Base-by-base conservation (phyloP, 768 basidiomycete genomes). In the Boletus tylopilopsis region DNA sequence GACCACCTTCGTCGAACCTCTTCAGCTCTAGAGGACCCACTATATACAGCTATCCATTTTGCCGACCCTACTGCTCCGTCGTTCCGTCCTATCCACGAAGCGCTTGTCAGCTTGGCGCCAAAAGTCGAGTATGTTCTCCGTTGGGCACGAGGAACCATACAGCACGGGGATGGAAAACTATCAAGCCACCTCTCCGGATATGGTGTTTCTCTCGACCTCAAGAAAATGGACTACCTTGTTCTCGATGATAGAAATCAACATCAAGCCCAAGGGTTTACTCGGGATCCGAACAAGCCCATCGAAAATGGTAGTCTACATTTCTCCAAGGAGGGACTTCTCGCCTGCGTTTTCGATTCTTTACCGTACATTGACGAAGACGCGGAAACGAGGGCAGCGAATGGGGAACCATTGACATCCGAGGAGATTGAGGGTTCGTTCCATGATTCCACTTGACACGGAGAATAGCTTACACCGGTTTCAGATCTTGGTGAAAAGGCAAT, bases 151-250 rank as follows among this genome's bases (percentile, higher is more conserved):
- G 51, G 62, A 9, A 44, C 55, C 0, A 15, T 19, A 19, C 39
- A 55, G n/a, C 80, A 82, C 48, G 71, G 79, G 4, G 53, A 61
- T 0, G 60, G 58, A 18, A 42, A 58, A 0, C 59, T 59, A 1
- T 56, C 66, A 5, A 78, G 69, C 50, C 75, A 78, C 60, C 71
- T 99, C 8, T 83, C 87, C 4, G 95, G 95, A 5, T 99, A 92
- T 58, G 96, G 96, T 4, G 94, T 94, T 7, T 77, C 87, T 19
- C 72, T 99, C 45, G 92, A 95, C 57, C 69, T 99, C 58, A 99
- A 99, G 75, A 96, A 94, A 72, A 96, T 82, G 77, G 96, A 99
- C 60, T 99, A 98, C 64, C 78, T 97, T 12, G 93, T 87, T 5
- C 71, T 97, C 8, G 96, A 99, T 62, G 96, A 99, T 65, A 74